These are phyloP conservation scores for Atkinsonella hypoxylon DNA, from an alignment of 2,329 filamentous ascomycete species.

Conservation along the genomic window DNA sequence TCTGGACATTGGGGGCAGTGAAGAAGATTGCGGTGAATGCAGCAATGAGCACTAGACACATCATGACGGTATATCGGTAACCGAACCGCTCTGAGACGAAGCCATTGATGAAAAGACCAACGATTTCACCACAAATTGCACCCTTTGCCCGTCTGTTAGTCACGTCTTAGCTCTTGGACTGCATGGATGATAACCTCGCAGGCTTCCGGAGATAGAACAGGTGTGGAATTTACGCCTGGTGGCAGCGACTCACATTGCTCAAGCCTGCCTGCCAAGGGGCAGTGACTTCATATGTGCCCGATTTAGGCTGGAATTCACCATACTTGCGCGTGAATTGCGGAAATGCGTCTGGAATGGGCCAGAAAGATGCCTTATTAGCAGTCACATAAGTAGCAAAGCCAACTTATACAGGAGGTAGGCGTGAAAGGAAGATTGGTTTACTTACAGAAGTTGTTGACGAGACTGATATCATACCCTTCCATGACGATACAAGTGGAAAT, in stretches of 20 bases:
- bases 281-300: conserved; percentile 40
- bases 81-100: conserved; percentile 54
- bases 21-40: conserved; percentile 54
- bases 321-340: conserved; percentile 47
- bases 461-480: conserved; percentile 77
- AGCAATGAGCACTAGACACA: conserved; percentile 38
- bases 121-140: conserved; percentile 41
- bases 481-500: conserved; percentile 88
- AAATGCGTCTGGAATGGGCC: conserved; percentile 31
- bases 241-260: conserved; percentile 32
- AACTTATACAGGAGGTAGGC: neutral
- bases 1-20: conserved; percentile 47
- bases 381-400: no score
- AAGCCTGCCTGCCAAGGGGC: conserved; percentile 51
- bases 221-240: neutral
- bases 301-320: conserved; percentile 31
- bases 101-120: conserved; percentile 55
- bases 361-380: neutral
- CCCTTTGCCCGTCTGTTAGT: conserved; percentile 8
- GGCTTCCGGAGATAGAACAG: neutral
- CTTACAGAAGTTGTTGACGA: conserved; percentile 69
- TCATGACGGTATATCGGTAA: conserved; percentile 54
- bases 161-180: no score
- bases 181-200: neutral
- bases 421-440: neutral